Base-by-base conservation (phyloP, 129 eudicot species). In the Artemisia argyi region DNA sequence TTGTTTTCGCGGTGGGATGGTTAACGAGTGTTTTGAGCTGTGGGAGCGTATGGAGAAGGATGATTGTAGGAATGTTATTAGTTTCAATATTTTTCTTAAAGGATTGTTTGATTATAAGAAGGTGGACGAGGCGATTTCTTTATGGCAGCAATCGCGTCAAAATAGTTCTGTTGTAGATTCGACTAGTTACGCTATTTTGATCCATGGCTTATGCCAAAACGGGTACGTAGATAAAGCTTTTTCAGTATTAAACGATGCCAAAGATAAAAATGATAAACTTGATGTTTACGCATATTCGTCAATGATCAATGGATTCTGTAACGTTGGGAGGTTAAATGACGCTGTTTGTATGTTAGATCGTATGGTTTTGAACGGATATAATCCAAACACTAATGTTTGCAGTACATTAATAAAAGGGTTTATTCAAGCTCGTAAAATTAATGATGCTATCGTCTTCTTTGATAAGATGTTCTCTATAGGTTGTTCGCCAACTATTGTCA, bases 191-290 rank as follows among this genome's bases (percentile, higher is more conserved):
- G 96, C 89, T 11, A 81, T 81, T 66, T 53, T 93, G 78, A 81
- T 93, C 67, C 89, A 93, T 59, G 98, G 98, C 1, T 79, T 93
- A 62, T 90, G 97, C 78, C 75, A 82, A 61, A 85, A 90, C 67
- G 89, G 92, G 66, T 83, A 83, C 56, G 14, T 73, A 57, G 80
- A 80, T 73, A 85, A 76, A 84, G 88, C 96, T 61, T 72, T 87
- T 42, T 60, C 66, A 0, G 62, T 85, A 46, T 28, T 93, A 30
- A 76, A 83, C 57, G 84, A 74, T 2, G 92, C 92, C 52, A 83
- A 87, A 74, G 76, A 22, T 61, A 66, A 69, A 75, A 75, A 82
- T 32, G 66, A 75, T 59, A 39, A 46, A 64, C 77, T 83, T 4
- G 92, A 89, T 80, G 39, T 70, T 73, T 87, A 64, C 77, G 81